Conservation (phyloP, 306 rosid species). For the Macrotyloma uniflorum region DNA sequence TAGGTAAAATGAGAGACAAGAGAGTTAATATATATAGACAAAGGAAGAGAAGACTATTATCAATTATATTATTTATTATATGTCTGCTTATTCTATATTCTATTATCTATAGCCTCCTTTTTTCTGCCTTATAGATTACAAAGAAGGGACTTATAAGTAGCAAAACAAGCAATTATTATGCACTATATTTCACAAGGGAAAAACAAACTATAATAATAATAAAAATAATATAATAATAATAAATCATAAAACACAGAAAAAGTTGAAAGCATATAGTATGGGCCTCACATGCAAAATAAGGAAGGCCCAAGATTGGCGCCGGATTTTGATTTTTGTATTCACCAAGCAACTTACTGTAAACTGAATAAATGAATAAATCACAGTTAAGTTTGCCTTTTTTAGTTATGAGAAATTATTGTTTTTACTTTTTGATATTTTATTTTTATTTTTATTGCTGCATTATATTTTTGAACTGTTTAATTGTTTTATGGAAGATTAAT, state of each 20-base stretch:
- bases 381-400: not conserved
- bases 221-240: too few species aligned
- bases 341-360: not conserved
- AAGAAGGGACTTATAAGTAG: conserved; percentile 7
- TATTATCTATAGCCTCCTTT: conserved; percentile 2
- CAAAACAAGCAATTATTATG: conserved; percentile 34
- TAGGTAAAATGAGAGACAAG: conserved; percentile 22
- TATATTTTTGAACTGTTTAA: too few species aligned
- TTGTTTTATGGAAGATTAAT: too few species aligned
- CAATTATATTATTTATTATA: not conserved
- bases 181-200: not conserved
- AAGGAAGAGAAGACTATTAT: not conserved
- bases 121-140: not conserved
- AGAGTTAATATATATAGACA: conserved; percentile 40
- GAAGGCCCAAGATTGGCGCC: conserved; percentile 55
- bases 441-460: too few species aligned
- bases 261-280: conserved; percentile 31
- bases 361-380: not conserved
- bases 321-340: conserved; percentile 33
- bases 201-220: not conserved
- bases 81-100: conserved; percentile 35
- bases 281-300: conserved; percentile 50
- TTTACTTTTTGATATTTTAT: too few species aligned
- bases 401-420: too few species aligned
- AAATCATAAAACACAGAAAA: conserved; percentile 5